A percentile compares a stretch with the other conserved stretches of the same genome.
These are phyloP conservation scores for Gypsophila paniculata DNA, from an alignment of 179 eudicot species.

Conservation along the genomic window DNA sequence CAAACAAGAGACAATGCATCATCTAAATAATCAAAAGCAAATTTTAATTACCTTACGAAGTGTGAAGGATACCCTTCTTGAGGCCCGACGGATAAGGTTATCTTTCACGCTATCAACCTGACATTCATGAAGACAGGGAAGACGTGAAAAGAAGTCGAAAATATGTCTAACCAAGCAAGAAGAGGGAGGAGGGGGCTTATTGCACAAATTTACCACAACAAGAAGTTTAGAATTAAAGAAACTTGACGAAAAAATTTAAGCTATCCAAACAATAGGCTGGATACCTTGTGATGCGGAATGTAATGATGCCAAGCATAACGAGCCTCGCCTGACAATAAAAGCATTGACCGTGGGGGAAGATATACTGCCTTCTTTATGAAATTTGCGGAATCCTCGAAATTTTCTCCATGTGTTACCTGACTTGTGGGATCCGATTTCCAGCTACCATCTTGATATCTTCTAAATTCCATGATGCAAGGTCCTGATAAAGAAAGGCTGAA, in stretches of 20 bases:
- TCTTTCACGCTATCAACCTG: constrained; percentile 78
- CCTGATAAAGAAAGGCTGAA: constrained; percentile 94
- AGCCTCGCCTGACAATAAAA: constrained; percentile 81
- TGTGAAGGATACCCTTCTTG: constrained; percentile 89
- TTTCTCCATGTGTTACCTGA: constrained; percentile 34
- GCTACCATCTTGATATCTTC: constrained; percentile 55
- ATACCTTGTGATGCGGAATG: constrained; percentile 98
- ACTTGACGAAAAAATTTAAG: neutral
- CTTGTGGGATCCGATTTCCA: constrained; percentile 34
- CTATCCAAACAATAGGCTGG: neutral
- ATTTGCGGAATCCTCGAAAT: constrained; percentile 32
- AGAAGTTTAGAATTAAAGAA: neutral
- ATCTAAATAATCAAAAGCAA: neutral
- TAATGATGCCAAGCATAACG: constrained; percentile 98
- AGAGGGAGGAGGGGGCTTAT: too few relatives aligned
- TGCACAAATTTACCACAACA: neutral
- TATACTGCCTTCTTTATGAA: constrained; percentile 56
- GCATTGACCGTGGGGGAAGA: constrained; percentile 85
- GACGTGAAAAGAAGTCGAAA: neutral
- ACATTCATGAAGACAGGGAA: neutral
- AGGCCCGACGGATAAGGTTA: constrained; percentile 50
- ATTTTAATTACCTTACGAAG: constrained; percentile 63
- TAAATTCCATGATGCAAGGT: constrained; percentile 93
- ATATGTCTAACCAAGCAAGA: too few relatives aligned
- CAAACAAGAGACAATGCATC: neutral